Percentiles rank a stretch among this genome's conserved stretches.
Conservation (phyloP, 371 early-diverging fungal genomes). For the Mortierella sp. region DNA sequence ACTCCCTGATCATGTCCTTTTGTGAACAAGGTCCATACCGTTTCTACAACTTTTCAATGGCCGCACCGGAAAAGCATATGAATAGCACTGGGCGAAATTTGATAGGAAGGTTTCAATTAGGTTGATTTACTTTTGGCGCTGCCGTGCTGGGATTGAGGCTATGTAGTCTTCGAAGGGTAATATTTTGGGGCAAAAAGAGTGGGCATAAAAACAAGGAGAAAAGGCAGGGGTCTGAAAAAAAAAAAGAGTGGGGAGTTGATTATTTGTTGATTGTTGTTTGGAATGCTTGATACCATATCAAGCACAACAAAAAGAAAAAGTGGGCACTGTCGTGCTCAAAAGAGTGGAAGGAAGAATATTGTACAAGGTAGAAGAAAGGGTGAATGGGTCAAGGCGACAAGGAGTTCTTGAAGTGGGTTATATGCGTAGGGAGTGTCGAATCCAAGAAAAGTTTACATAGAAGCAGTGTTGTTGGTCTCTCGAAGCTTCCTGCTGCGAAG, state of each 20-base stretch:
- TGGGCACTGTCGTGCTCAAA: not conserved
- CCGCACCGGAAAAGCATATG: not conserved
- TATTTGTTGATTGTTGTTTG: not conserved
- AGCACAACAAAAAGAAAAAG: not conserved
- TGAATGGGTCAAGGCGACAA: not conserved
- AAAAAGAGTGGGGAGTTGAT: conserved; percentile 25
- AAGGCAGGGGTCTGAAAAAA: not conserved
- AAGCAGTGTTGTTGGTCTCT: conserved; percentile 7
- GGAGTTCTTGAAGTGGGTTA: not conserved
- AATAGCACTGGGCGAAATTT: not conserved
- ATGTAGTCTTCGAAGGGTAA: not conserved
- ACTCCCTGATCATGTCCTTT: too few species aligned
- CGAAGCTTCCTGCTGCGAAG: conserved; percentile 40
- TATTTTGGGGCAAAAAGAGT: conserved; percentile 5
- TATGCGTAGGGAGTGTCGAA: not conserved
- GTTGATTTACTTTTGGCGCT: not conserved
- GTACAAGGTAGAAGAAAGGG: conserved; percentile 1
- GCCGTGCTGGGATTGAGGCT: not conserved
- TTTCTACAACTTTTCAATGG: not conserved
- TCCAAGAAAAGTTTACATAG: not conserved
- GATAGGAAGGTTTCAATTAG: conserved; percentile 1
- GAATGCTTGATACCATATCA: not conserved
- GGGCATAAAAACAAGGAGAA: not conserved
- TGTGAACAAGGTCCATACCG: too few species aligned
- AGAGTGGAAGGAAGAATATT: not conserved